phyloP scores from a whole-genome alignment of 1,139 yeast species.

The Geotrichum carabidarum region DNA sequence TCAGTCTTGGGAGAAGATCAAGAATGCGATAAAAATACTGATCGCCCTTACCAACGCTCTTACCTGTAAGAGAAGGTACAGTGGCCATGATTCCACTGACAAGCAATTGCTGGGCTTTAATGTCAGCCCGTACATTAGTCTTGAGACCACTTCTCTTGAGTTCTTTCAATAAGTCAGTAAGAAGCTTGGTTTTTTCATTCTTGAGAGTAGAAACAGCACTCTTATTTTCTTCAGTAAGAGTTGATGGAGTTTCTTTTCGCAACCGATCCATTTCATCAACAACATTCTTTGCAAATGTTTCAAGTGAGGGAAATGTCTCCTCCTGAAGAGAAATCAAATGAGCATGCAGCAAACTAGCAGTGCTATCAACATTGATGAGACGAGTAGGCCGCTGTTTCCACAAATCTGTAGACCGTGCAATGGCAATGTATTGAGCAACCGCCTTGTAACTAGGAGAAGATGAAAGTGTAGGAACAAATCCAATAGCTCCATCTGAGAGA shows the following conservation, averaged over 20 bases:
- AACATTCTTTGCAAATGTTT: slow-evolving; percentile 52
- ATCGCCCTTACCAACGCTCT: slow-evolving; percentile 49
- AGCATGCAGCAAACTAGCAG: slow-evolving; percentile 32
- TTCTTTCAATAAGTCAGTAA: slow-evolving; percentile 73
- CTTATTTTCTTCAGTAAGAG: slow-evolving; percentile 67
- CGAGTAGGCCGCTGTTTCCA: slow-evolving; percentile 57
- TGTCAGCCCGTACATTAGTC: slow-evolving; percentile 59
- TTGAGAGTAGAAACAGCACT: slow-evolving; percentile 67
- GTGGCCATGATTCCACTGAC: slow-evolving; percentile 59
- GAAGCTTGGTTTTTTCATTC: slow-evolving; percentile 68
- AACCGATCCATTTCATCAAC: slow-evolving; percentile 57
- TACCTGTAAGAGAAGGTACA: slow-evolving; percentile 45
- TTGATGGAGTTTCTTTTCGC: slow-evolving; percentile 70
- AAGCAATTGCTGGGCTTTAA: slow-evolving; percentile 56
- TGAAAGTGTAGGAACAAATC: slow-evolving; percentile 18
- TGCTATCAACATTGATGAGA: slow-evolving; percentile 47
- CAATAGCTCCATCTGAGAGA: slow-evolving; percentile 19
- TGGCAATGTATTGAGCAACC: slow-evolving; percentile 17
- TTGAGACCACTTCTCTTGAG: slow-evolving; percentile 71
- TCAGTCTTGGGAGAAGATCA: slow-evolving; percentile 74
- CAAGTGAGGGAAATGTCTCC: slow-evolving; percentile 41
- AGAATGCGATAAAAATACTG: slow-evolving; percentile 60
- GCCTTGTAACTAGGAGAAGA: slow-evolving; percentile 18
- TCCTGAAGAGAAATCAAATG: slow-evolving; percentile 21
- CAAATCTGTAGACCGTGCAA: slow-evolving; percentile 35